Evolutionary conservation across 2,329 filamentous ascomycete genomes (phyloP), one percentile per base, ranked within the genome.

Genomic region (Pezicula neosporulosa): DNA sequence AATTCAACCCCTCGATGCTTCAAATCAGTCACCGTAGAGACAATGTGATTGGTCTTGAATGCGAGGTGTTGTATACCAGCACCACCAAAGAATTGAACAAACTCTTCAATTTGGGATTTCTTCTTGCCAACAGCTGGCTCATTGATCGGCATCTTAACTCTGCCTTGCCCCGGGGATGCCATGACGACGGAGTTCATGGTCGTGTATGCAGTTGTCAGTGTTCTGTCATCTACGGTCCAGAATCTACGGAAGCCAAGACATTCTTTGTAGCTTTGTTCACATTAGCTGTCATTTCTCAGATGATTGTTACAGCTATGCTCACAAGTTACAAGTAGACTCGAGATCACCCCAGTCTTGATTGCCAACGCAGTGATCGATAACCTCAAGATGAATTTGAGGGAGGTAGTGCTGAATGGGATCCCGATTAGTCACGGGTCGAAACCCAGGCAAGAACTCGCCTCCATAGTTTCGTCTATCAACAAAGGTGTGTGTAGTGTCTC

Each of bases 91-190:
- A 93, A 96, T 68, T 88, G 77, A 62, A 96, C 83, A 67, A 85
- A 90, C 73, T 96, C 91, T 70, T 96, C 91, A 61, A 96, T 96
- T 73, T 96, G 91, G 12, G 85, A 89, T 69, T 89, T 88, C 72
- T 89, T 92, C 74, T 93, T 92, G 55, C 90, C 91, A 3, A 81
- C 75, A 1, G 91, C 91, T 4, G 91, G 91, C 74, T 96, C 91
- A 76, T 96, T 96, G 79, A 96, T 94, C 65, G 91, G 91, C 90
- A 96, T 96, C 75, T 96, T 96, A 72, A 96, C 89, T 5, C 86
- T 69, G n/a, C n/a, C n/a, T 51, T 91, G 86, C 74, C 90, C 88
- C 55, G 83, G 82, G 6, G 85, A 89, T 46, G 87, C 81, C 90
- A 96, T 96, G 65, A 96, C 91, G 63, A 96, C 84, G 65, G 83